A percentile compares a stretch with the other conserved stretches of the same genome.
phyloP scores from a whole-genome alignment of 2,329 filamentous ascomycete species.

The Talaromyces sp. region DNA sequence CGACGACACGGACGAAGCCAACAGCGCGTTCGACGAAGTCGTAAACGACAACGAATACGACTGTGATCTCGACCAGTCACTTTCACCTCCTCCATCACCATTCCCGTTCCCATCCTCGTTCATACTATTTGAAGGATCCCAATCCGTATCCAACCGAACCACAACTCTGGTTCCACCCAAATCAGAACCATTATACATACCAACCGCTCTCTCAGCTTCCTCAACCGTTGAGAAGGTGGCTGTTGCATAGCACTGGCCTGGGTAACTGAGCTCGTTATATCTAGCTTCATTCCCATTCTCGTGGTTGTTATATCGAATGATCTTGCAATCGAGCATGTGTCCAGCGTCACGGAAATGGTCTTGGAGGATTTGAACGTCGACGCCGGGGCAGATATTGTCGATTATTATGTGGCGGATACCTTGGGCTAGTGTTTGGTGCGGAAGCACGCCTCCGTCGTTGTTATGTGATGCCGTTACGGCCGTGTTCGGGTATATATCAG shows the following conservation, averaged over 20 bases:
- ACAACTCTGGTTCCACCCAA: constrained; percentile 34
- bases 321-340: constrained; percentile 32
- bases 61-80: constrained; percentile 10
- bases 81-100: not conserved
- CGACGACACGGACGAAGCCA: constrained; percentile 5
- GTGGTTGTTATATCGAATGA: constrained; percentile 22
- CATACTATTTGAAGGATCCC: not conserved
- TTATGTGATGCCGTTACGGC: not conserved
- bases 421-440: not conserved
- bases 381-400: constrained; percentile 28
- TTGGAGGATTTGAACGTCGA: constrained; percentile 29
- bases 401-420: constrained; percentile 22
- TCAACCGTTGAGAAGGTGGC: constrained; percentile 31
- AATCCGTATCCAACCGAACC: constrained; percentile 31
- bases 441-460: not conserved
- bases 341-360: constrained; percentile 29
- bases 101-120: not conserved
- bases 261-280: constrained; percentile 3
- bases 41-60: constrained; percentile 6
- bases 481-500: not conserved
- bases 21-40: not conserved
- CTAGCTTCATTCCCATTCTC: constrained; percentile 1
- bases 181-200: constrained; percentile 31
- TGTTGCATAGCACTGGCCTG: constrained; percentile 21
- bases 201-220: constrained; percentile 35